These are phyloP conservation scores for Colletotrichum costaricense DNA, from an alignment of 2,329 filamentous ascomycete genomes.

Conservation along the genomic window DNA sequence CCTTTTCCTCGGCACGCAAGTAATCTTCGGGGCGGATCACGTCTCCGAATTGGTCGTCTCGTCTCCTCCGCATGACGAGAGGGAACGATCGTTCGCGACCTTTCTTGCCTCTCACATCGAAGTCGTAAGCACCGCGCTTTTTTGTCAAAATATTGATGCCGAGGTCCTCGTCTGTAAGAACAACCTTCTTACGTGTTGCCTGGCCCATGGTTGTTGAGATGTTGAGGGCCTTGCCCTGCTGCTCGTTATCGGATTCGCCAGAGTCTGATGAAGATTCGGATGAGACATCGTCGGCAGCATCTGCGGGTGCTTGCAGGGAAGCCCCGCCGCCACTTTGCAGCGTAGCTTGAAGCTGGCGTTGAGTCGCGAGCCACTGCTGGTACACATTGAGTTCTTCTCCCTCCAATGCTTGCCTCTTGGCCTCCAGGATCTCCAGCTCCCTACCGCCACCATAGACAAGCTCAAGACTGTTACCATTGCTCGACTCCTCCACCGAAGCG, in stretches of 20 bases:
- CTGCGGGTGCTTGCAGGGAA: slow-evolving; percentile 75
- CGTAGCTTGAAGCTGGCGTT: slow-evolving; percentile 87
- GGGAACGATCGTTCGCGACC: slow-evolving; percentile 95
- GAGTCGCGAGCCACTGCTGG: slow-evolving; percentile 91
- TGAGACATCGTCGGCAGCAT: slow-evolving; percentile 84
- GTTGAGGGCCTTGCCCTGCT: slow-evolving; percentile 92
- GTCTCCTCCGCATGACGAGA: slow-evolving; percentile 80
- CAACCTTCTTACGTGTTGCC: slow-evolving; percentile 85
- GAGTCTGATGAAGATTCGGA: slow-evolving; percentile 88
- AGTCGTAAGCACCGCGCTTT: slow-evolving; percentile 92
- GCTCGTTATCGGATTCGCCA: slow-evolving; percentile 88
- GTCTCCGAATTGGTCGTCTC: slow-evolving; percentile 93
- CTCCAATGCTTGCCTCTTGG: slow-evolving; percentile 74
- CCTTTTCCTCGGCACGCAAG: slow-evolving; percentile 89
- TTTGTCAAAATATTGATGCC: slow-evolving; percentile 92
- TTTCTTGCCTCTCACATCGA: slow-evolving; percentile 89
- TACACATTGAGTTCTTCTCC: slow-evolving; percentile 84
- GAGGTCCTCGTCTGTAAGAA: slow-evolving; percentile 88
- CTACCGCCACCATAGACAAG: slow-evolving; percentile 74
- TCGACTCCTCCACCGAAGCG: slow-evolving; percentile 67
- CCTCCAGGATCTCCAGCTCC: slow-evolving; percentile 69
- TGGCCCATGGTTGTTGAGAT: slow-evolving; percentile 88
- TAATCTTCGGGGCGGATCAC: slow-evolving; percentile 95
- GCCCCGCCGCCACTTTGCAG: slow-evolving; percentile 76
- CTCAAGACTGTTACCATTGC: slow-evolving; percentile 69